Evolutionary conservation across 371 early-diverging fungal species (phyloP).

Genomic region (Entomophthora muscae): DNA sequence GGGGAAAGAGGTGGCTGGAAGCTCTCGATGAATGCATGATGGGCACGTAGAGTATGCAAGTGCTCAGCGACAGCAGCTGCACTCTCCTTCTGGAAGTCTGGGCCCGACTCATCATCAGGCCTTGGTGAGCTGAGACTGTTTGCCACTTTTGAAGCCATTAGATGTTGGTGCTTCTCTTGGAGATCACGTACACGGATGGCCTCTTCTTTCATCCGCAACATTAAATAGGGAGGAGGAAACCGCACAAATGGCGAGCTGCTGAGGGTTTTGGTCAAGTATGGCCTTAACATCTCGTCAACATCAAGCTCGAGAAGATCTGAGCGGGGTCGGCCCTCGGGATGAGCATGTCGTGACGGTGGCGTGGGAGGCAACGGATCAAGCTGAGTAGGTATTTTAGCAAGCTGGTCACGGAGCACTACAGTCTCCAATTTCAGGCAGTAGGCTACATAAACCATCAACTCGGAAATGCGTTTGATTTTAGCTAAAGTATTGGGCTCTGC

Average conservation of each 20-base stretch:
- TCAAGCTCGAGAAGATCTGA: not conserved
- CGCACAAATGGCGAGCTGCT: slow-evolving; percentile 66
- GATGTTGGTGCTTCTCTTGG: not conserved
- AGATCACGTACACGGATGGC: slow-evolving; percentile 25
- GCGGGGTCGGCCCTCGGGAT: not conserved
- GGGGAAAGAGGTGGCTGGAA: slow-evolving; percentile 32
- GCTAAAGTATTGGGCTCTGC: slow-evolving; percentile 32
- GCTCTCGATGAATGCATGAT: slow-evolving; percentile 33
- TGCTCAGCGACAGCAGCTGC: slow-evolving; percentile 17
- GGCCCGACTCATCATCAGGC: not conserved
- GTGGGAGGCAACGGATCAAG: not conserved
- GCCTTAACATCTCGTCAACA: slow-evolving; percentile 17
- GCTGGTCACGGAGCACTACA: slow-evolving; percentile 52
- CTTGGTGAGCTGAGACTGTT: not conserved
- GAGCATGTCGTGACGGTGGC: not conserved
- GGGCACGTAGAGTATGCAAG: slow-evolving; percentile 24
- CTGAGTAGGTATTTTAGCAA: slow-evolving; percentile 17
- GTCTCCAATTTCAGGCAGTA: slow-evolving; percentile 72
- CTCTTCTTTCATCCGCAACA: slow-evolving; percentile 42
- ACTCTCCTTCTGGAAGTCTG: not conserved
- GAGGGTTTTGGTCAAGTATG: slow-evolving; percentile 41
- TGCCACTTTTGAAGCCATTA: not conserved
- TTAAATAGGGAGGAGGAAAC: slow-evolving; percentile 63
- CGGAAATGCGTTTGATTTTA: slow-evolving; percentile 53
- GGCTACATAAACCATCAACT: slow-evolving; percentile 60